Conservation (phyloP, 2,329 filamentous ascomycete genomes). For the Cladosporium sphaerospermum region DNA sequence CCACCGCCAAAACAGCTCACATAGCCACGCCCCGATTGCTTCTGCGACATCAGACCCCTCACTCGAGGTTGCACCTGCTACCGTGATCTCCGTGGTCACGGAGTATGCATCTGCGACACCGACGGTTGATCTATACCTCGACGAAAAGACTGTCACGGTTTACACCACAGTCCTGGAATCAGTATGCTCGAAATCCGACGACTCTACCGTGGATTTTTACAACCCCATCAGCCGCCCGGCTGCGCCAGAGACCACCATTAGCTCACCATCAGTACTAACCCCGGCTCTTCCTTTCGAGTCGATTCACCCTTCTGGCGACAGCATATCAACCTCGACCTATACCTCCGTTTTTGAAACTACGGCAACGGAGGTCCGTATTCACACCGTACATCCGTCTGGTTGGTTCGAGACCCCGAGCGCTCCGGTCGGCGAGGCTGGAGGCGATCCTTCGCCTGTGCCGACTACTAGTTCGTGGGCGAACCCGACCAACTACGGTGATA, state of each 20-base stretch:
- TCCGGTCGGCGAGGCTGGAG: neutral
- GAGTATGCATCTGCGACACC: conserved; percentile 11
- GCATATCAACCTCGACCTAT: conserved; percentile 5
- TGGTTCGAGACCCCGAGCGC: neutral
- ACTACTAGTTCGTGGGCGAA: conserved; percentile 1
- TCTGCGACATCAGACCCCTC: conserved; percentile 5
- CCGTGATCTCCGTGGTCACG: conserved; percentile 7
- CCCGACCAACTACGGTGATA: conserved; percentile 9
- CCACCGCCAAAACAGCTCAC: neutral
- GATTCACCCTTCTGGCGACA: conserved; percentile 9
- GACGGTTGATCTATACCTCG: conserved; percentile 7
- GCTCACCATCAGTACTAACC: conserved; percentile 10
- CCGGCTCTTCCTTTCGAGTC: neutral
- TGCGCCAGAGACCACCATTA: conserved; percentile 8
- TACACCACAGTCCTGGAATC: conserved; percentile 6
- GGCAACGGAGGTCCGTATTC: conserved; percentile 7
- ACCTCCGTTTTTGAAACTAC: neutral
- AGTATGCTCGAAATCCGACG: conserved; percentile 4
- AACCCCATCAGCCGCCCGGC: conserved; percentile 6
- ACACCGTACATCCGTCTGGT: conserved; percentile 1
- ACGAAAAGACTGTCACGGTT: conserved; percentile 7
- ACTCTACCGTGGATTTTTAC: conserved; percentile 7
- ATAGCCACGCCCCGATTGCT: neutral
- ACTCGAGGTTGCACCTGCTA: conserved; percentile 9
- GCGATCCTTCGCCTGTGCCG: neutral